phyloP scores from a whole-genome alignment of 768 basidiomycete genomes.

The Pulveroboletus ravenelii region DNA sequence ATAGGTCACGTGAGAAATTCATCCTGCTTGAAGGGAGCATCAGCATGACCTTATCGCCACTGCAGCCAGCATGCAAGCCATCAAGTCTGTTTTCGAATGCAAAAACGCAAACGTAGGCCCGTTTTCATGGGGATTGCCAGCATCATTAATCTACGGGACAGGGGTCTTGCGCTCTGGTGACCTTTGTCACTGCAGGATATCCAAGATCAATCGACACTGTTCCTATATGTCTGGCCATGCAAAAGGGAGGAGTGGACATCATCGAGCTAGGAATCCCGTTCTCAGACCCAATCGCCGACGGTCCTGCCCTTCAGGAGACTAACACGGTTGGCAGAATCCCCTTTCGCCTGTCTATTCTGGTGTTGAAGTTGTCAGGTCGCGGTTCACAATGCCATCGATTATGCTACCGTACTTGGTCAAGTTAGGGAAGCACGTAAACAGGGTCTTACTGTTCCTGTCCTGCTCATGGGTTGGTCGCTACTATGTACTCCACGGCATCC shows the following conservation, averaged over 20 bases:
- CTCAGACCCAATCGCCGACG: constrained; percentile 95
- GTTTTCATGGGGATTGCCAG: neutral
- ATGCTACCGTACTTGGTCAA: constrained; percentile 65
- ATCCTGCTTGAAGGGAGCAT: no score
- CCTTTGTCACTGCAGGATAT: constrained; percentile 94
- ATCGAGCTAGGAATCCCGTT: constrained; percentile 82
- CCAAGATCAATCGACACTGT: constrained; percentile 78
- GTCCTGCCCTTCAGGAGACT: constrained; percentile 86
- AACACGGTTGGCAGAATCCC: constrained; percentile 61
- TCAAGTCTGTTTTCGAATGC: constrained; percentile 25
- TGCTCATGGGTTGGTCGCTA: constrained; percentile 35
- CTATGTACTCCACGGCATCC: neutral
- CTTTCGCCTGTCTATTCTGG: neutral
- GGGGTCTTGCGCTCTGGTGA: constrained; percentile 59
- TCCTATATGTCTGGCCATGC: constrained; percentile 84
- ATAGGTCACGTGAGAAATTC: constrained; percentile 8
- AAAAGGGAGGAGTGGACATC: constrained; percentile 88
- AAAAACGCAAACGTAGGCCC: constrained; percentile 18
- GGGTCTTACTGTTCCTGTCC: constrained; percentile 79
- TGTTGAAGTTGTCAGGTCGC: constrained; percentile 57
- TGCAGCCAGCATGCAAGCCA: constrained; percentile 23
- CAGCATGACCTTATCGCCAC: no score
- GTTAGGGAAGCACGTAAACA: constrained; percentile 74
- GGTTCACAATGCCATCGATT: constrained; percentile 75
- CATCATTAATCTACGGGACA: constrained; percentile 9